Percentiles rank a stretch among this genome's conserved stretches.
These are phyloP conservation scores for Malassezia japonica DNA, from an alignment of 1,284 basidiomycete genomes.

Conservation along the genomic window DNA sequence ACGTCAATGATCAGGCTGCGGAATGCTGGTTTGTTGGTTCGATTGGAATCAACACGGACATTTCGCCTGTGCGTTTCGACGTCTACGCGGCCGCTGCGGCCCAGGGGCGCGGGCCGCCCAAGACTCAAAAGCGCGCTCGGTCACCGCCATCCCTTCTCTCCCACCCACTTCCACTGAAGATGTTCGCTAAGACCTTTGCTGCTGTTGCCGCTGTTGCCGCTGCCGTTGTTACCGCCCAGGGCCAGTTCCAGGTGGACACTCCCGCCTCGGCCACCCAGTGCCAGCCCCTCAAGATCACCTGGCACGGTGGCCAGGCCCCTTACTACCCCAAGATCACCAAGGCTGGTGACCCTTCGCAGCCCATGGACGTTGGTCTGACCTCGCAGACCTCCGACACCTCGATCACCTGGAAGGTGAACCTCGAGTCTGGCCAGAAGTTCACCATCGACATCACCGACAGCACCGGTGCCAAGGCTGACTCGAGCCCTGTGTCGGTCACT, in stretches of 20 bases:
- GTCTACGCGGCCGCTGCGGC: constrained; percentile 8
- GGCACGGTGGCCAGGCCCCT: constrained; percentile 20
- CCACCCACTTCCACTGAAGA: background rate
- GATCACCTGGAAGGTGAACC: constrained; percentile 20
- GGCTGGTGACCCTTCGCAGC: background rate
- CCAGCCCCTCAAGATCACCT: constrained; percentile 20
- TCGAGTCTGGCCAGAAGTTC: constrained; percentile 14
- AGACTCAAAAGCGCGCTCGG: constrained; percentile 6
- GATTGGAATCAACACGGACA: constrained; percentile 6
- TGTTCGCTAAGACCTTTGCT: constrained; percentile 17
- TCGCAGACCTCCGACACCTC: constrained; percentile 1
- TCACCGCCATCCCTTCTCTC: background rate
- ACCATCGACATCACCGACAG: constrained; percentile 19
- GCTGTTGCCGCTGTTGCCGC: constrained; percentile 13
- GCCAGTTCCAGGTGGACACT: constrained; percentile 17
- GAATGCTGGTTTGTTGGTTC: background rate
- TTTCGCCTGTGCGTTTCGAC: background rate
- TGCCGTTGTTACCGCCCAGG: constrained; percentile 12
- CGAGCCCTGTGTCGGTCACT: constrained; percentile 1
- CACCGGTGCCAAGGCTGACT: constrained; percentile 7
- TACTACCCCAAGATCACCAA: constrained; percentile 19
- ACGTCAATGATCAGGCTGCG: background rate
- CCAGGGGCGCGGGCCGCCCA: constrained; percentile 3
- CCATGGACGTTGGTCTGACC: background rate
- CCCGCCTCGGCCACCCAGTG: constrained; percentile 19